Conservation (phyloP, 2,329 filamentous ascomycete species). For the Xylariomycetidae sp. region DNA sequence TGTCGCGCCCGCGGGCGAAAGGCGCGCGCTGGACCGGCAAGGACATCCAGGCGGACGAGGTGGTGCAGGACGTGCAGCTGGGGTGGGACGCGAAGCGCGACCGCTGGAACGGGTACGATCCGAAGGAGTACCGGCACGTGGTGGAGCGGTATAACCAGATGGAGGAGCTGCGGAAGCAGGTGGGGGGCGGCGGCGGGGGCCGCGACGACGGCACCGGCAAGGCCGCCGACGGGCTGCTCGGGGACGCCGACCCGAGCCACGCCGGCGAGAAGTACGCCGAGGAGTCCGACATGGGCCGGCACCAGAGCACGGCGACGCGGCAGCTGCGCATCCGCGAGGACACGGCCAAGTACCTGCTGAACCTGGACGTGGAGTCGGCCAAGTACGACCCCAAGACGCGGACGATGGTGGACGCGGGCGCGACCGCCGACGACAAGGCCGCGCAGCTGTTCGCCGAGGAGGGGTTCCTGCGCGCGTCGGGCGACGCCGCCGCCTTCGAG, state of each 20-base stretch:
- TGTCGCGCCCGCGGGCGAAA: slow-evolving; percentile 79
- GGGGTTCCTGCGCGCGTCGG: slow-evolving; percentile 80
- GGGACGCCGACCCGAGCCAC: slow-evolving; percentile 44
- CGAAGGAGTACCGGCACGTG: slow-evolving; percentile 78
- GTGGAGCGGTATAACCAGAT: slow-evolving; percentile 84
- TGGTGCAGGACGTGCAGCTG: slow-evolving; percentile 76
- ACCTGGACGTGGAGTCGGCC: slow-evolving; percentile 90
- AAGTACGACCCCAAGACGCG: slow-evolving; percentile 97
- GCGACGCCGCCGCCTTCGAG: slow-evolving; percentile 90
- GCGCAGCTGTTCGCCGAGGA: slow-evolving; percentile 85
- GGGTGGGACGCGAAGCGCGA: slow-evolving; percentile 98
- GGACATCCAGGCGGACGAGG: slow-evolving; percentile 89
- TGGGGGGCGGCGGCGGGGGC: slow-evolving; percentile 39
- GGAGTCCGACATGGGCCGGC: slow-evolving; percentile 92
- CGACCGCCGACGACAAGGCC: slow-evolving; percentile 73
- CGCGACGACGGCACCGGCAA: slow-evolving; percentile 38
- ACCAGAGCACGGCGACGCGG: slow-evolving; percentile 83
- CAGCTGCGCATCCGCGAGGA: slow-evolving; percentile 92
- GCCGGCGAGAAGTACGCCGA: slow-evolving; percentile 78
- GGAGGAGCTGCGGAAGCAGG: slow-evolving; percentile 62
- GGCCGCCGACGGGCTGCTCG: slow-evolving; percentile 37
- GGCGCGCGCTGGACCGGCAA: slow-evolving; percentile 89
- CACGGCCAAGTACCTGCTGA: slow-evolving; percentile 92
- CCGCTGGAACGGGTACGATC: slow-evolving; percentile 96
- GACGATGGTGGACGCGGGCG: slow-evolving; percentile 80